Conservation (phyloP, 2,329 filamentous ascomycete species). For the Metarhizium guizhouense region DNA sequence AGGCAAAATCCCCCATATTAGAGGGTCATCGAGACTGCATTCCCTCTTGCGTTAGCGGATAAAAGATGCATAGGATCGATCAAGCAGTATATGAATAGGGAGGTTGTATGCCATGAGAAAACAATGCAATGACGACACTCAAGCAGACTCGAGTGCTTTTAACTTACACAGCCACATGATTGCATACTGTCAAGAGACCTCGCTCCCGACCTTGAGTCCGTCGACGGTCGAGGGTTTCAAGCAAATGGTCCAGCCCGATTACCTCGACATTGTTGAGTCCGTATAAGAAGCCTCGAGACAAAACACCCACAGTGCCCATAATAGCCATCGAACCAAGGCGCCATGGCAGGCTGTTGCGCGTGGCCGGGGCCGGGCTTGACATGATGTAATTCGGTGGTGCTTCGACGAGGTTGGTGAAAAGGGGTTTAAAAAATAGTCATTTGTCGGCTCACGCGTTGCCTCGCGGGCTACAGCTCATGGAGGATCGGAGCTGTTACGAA, state of each 20-base stretch:
- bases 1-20: constrained; percentile 88
- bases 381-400: constrained; percentile 7
- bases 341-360: constrained; percentile 56
- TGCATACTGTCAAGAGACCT: constrained; percentile 68
- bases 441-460: not conserved
- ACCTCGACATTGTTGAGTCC: constrained; percentile 68
- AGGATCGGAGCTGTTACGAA: too few species aligned
- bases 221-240: constrained; percentile 66
- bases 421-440: too few species aligned
- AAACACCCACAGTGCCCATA: constrained; percentile 62
- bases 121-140: not conserved
- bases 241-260: constrained; percentile 65
- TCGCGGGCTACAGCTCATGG: not conserved
- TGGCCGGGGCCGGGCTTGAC: constrained; percentile 15
- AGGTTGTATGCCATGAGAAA: not conserved
- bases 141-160: not conserved
- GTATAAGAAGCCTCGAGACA: constrained; percentile 69
- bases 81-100: too few species aligned
- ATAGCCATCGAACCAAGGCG: constrained; percentile 63
- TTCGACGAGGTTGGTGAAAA: not conserved
- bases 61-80: not conserved
- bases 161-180: constrained; percentile 31
- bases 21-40: constrained; percentile 77
- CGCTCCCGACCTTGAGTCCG: constrained; percentile 55
- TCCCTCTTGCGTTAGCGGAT: not conserved